These are phyloP conservation scores for Pinus taeda DNA, from an alignment of 75 land plant species.

Conservation along the genomic window DNA sequence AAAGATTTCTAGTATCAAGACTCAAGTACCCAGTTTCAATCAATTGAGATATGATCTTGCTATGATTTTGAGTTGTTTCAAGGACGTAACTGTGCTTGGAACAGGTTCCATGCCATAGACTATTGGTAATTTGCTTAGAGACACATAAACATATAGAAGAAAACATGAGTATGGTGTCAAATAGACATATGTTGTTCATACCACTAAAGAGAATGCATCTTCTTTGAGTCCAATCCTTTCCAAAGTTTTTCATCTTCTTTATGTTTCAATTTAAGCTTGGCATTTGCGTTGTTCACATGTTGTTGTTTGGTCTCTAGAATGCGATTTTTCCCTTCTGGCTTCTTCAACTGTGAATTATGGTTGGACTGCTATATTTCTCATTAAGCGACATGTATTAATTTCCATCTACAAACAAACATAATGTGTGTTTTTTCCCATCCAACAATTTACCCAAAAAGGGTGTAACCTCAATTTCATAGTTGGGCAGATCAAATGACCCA, in stretches of 20 bases:
- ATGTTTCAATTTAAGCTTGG: conserved; percentile 69
- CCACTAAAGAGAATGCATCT: too few relatives aligned
- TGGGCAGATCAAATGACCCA: conserved; percentile 50
- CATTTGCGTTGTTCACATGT: conserved; percentile 54
- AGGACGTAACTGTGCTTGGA: too few relatives aligned
- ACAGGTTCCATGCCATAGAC: too few relatives aligned
- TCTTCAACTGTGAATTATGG: conserved; percentile 50
- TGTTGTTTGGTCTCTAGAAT: conserved; percentile 57
- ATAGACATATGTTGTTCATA: too few relatives aligned
- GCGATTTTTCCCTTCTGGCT: conserved; percentile 44
- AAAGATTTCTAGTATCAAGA: too few relatives aligned
- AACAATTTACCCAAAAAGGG: conserved; percentile 23
- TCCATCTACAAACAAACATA: conserved; percentile 28
- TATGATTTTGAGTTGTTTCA: too few relatives aligned
- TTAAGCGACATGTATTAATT: conserved; percentile 52
- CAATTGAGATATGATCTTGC: too few relatives aligned
- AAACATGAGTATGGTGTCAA: too few relatives aligned
- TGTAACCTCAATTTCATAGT: conserved; percentile 44
- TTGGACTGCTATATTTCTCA: background rate
- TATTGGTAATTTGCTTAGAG: too few relatives aligned
- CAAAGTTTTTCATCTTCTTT: conserved; percentile 72
- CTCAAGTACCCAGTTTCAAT: too few relatives aligned
- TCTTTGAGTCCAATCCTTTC: conserved; percentile 67
- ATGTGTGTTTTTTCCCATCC: conserved; percentile 6
- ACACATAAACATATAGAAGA: too few relatives aligned